Percentiles rank a stretch among this genome's conserved stretches.
These are phyloP conservation scores for Tricharina praecox DNA, from an alignment of 495 filamentous ascomycete species.

Conservation along the genomic window DNA sequence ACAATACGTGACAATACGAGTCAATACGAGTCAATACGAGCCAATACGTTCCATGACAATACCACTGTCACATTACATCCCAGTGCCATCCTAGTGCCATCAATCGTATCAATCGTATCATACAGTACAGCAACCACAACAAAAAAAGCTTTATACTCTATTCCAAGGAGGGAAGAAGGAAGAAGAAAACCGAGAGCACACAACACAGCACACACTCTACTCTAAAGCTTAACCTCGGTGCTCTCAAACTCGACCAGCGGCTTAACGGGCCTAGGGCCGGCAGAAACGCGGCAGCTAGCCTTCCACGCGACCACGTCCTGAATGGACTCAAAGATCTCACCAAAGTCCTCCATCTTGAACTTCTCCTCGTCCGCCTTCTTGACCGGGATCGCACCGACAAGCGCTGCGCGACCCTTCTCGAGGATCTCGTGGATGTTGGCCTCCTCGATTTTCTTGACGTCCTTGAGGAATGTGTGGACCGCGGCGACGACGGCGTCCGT, in stretches of 20 bases:
- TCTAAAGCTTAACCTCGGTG: slow-evolving; percentile 20
- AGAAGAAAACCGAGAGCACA: too few relatives aligned
- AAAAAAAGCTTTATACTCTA: too few relatives aligned
- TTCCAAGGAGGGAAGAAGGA: too few relatives aligned
- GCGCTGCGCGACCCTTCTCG: slow-evolving; percentile 29
- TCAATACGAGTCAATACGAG: too few relatives aligned
- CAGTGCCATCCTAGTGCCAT: too few relatives aligned
- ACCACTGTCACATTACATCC: too few relatives aligned
- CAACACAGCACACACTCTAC: too few relatives aligned
- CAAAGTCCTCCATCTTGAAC: slow-evolving; percentile 3
- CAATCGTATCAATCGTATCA: too few relatives aligned
- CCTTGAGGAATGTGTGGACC: slow-evolving; percentile 35
- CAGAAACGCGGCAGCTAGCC: slow-evolving; percentile 18
- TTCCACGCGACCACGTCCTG: slow-evolving; percentile 23
- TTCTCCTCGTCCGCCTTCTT: neutral
- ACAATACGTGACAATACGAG: too few relatives aligned
- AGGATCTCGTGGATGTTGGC: slow-evolving; percentile 32
- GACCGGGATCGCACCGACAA: neutral
- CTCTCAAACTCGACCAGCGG: slow-evolving; percentile 25
- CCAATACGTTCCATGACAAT: too few relatives aligned
- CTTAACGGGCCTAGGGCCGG: slow-evolving; percentile 22
- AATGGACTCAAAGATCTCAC: slow-evolving; percentile 8
- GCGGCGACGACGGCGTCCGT: slow-evolving; percentile 29
- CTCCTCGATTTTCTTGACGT: slow-evolving; percentile 31
- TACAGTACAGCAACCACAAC: too few relatives aligned